Base-by-base conservation (phyloP, 352 stramenopile genomes). In the Pythium plurisporium region DNA sequence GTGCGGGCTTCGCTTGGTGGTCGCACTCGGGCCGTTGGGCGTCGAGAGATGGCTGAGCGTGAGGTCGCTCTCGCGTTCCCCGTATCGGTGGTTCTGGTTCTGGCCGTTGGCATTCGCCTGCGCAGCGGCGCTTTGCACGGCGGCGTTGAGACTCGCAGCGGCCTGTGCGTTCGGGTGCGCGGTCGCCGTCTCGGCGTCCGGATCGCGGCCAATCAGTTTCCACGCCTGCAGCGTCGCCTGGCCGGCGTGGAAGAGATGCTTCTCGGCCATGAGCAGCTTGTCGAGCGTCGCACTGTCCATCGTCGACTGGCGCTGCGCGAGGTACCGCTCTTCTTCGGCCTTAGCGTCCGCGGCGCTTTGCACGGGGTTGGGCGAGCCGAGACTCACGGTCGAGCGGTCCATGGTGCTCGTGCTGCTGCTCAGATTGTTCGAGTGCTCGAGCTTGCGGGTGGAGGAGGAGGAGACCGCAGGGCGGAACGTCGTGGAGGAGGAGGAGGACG, bases 211-310 rank as follows among this genome's bases (percentile, higher is more conserved):
- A 49, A 94, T 91, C 43, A 94, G 72, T 49, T 87, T 85, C 82
- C 82, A 94, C 19, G 86, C 84, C 55, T 91, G 79, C 7, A 82
- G 73, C 20, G 84, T 94, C 47, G 84, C 84, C 62, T 92, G 80
- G 6, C 80, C 82, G 22, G 84, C 84, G 47, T 94, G 76, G 45
- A 86, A 79, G 15, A 94, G 61, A 59, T 91, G 72, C 69, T 92
- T 85, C 62, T 94, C 80, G 49, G 82, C 80, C 69, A 76, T 84
- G 8, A 92, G 55, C 30, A 94, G 71, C 67, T 90, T 90, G 60
- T 89, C 82, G 40, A 91, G 72, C 51, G 84, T 94, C 30, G 70
- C 75, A 34, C 74, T 89, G 72, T 94, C 82, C 79, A 92, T 92
- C 12, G 76, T 85, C 31, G 77, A 83, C 64, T 90, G 77, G 0